Base-by-base conservation (phyloP, 2,329 filamentous ascomycete species). In the Fusarium camptoceras region DNA sequence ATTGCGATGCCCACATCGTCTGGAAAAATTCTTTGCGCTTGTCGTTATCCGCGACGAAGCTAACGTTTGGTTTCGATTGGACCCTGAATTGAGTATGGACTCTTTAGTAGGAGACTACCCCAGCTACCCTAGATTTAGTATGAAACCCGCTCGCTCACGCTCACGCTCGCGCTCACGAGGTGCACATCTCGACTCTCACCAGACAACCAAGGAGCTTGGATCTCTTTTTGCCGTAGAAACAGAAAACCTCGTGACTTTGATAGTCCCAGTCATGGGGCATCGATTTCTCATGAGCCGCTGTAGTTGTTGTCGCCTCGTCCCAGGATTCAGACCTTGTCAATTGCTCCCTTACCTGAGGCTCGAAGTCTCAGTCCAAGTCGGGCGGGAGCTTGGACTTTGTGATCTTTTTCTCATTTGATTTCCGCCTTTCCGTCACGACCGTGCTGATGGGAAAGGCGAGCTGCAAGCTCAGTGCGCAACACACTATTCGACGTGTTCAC, bases 361-460 rank as follows among this genome's bases (percentile, higher is more conserved):
- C 48, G 47, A 37, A 62, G 47, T 53, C 53, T 55, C 42, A 58
- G 48, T 30, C 62, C 47, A 54, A 31, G 27, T 49, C 30, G 43
- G 22, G 18, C 34, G 34, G 41, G 65, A 75, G 73, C 73, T 71
- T 73, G 64, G 68, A 70, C 73, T 37, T 37, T 53, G 62, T 42
- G 34, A 24, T 34, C 12, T 56, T 55, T 44, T 59, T 74, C 71
- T 73, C 75, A 73, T 75, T 70, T 75, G 70, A 75, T 75, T 74
- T 75, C 73, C 66, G 56, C 51, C 53, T 56, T 59, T 71, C 68
- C 55, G 55, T 55, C 39, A 51, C 59, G 64, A 39, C 73, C 58
- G 71, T 73, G 71, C 71, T 64, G 54, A 28, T 53, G 41, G 41
- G 25, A 64, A 60, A 62, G 46, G 60, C 51, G 51, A 72, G 63